Evolutionary conservation across 257 asterid genomes (phyloP).

Genomic region (Solanum appendiculatum): DNA sequence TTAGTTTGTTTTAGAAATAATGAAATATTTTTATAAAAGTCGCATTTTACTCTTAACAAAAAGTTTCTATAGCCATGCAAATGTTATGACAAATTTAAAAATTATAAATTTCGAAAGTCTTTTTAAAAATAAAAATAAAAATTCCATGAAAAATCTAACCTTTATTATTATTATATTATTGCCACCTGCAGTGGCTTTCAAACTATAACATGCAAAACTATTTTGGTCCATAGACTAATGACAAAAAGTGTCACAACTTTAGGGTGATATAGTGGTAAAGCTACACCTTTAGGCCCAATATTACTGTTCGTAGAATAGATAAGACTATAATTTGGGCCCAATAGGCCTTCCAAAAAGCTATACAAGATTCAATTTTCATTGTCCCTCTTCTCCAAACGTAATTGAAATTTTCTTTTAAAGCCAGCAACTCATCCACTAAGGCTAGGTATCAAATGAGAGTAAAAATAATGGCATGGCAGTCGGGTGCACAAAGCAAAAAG

Average conservation of each 20-base stretch:
- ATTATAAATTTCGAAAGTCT: not conserved
- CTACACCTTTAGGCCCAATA: not conserved
- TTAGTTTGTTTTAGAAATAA: not conserved
- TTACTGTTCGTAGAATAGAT: not conserved
- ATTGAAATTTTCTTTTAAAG: not conserved
- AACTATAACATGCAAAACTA: not conserved
- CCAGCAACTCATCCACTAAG: not conserved
- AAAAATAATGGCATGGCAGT: not conserved
- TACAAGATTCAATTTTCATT: not conserved
- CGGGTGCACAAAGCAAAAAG: not conserved
- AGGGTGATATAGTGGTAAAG: not conserved
- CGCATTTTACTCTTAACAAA: not conserved
- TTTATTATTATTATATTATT: too few species aligned
- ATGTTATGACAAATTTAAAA: not conserved
- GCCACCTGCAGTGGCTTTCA: not conserved
- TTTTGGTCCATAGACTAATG: not conserved
- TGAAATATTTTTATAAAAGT: not conserved
- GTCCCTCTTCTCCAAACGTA: not conserved
- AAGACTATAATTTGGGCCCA: not conserved
- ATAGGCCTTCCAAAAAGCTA: not conserved
- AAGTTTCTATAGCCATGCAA: fast-evolving
- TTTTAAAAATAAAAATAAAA: too few species aligned
- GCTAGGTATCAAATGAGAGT: not conserved
- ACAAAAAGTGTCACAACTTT: not conserved
- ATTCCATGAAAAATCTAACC: not conserved